Base-by-base conservation (phyloP, 2,329 filamentous ascomycete genomes). In the Fusarium chuoi region DNA sequence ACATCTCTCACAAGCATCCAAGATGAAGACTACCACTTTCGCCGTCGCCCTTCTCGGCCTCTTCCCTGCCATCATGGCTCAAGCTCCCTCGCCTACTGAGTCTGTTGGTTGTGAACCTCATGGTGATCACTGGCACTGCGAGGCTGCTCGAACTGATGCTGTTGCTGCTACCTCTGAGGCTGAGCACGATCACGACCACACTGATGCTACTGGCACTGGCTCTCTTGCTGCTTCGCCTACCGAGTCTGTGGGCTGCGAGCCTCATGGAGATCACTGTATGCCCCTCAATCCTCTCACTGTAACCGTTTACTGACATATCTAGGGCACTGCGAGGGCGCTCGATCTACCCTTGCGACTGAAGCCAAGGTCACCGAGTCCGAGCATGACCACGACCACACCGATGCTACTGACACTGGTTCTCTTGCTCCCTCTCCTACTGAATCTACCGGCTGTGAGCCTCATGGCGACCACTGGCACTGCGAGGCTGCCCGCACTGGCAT, bases 401-500 rank as follows among this genome's bases (percentile, higher is more conserved):
- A 64, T 38, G 18, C 52, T 11, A 52, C 57, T 15, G 64, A 51
- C 12, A 18, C 70, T 14, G 54, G 20, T 6, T 57, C 64, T 6
- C n/a, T 68, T n/a, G 52, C 55, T 52, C 64, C 75, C n/a, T 71
- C 66, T 26, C 75, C 75, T 15, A 77, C 75, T 24, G 75, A 76
- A 48, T 77, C 75, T 3, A 62, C 58, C 14, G 75, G 75, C 15
- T 77, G 75, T 35, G 75, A 76, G 12, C 63, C 74, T 9, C 75
- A 77, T 42, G 73, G 75, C 11, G 75, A 77, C 63, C 75, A 77
- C 69, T 71, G 72, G 71, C 76, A 78, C 56, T 78, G 76, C 30
- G 75, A 78, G 11, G 75, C 70, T 45, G 59, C 75, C 20, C 73
- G 73, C 11, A 75, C 76, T 24, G 69, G 60, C 7, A 33, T 68